Conservation (phyloP, 2,329 filamentous ascomycete species). For the Drechmeria coniospora region DNA sequence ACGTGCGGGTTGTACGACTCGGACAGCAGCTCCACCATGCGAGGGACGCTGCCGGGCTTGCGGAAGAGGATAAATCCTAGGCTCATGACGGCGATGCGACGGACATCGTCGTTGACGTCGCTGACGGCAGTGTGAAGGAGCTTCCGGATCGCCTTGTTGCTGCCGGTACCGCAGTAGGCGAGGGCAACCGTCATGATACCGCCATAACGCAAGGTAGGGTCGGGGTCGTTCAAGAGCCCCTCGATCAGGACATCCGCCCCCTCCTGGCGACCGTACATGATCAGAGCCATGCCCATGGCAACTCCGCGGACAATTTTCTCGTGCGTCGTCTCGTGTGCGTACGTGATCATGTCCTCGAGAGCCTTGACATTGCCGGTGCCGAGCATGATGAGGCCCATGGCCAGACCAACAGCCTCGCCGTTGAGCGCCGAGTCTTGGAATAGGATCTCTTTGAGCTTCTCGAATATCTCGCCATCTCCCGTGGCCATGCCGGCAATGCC, state of each 20-base stretch:
- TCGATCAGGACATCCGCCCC: constrained; percentile 89
- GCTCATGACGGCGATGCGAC: constrained; percentile 91
- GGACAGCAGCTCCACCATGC: constrained; percentile 95
- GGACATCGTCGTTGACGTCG: constrained; percentile 95
- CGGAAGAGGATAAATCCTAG: constrained; percentile 97
- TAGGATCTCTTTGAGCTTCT: constrained; percentile 75
- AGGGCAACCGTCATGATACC: constrained; percentile 98
- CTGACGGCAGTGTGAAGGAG: constrained; percentile 92
- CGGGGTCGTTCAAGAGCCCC: constrained; percentile 80
- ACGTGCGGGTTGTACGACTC: constrained; percentile 99
- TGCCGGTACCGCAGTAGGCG: constrained; percentile 91
- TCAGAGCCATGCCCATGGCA: constrained; percentile 90
- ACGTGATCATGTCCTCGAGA: constrained; percentile 91
- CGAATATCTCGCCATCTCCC: constrained; percentile 77
- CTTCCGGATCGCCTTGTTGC: constrained; percentile 96
- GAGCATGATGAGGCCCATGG: constrained; percentile 97
- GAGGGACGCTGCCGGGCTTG: constrained; percentile 89
- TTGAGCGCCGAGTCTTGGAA: constrained; percentile 93
- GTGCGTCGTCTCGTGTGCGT: constrained; percentile 94
- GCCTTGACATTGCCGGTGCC: constrained; percentile 93
- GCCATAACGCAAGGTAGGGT: constrained; percentile 86
- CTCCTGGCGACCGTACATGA: constrained; percentile 96
- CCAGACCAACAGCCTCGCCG: constrained; percentile 85
- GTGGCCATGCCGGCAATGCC: constrained; percentile 97
- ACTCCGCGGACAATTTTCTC: constrained; percentile 97